Conservation (phyloP, 2,329 filamentous ascomycete species). For the Grosmannia clavigera region DNA sequence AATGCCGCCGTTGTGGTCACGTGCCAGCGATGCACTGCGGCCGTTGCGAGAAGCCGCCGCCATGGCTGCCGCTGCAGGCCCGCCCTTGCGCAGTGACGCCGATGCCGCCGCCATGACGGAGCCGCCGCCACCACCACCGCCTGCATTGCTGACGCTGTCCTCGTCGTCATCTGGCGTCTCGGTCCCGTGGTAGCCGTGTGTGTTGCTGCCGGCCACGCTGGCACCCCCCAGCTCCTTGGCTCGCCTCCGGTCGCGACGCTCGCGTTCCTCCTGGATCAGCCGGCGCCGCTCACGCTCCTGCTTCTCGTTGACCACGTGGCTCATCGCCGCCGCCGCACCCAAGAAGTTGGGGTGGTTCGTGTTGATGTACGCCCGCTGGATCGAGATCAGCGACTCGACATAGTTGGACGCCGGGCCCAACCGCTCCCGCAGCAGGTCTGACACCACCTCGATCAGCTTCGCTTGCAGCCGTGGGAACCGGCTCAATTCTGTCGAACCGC, state of each 20-base stretch:
- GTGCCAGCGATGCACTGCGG: constrained; percentile 71
- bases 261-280: constrained; percentile 68
- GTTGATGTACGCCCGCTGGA: constrained; percentile 97
- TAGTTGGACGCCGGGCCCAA: constrained; percentile 82
- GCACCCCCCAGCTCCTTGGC: constrained; percentile 60
- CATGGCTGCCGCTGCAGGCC: constrained; percentile 48
- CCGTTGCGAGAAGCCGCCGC: constrained; percentile 48
- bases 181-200: constrained; percentile 29
- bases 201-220: constrained; percentile 41
- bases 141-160: constrained; percentile 45
- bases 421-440: constrained; percentile 83
- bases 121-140: constrained; percentile 28
- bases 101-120: constrained; percentile 9
- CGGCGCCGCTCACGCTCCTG: constrained; percentile 85
- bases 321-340: constrained; percentile 93
- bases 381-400: constrained; percentile 92
- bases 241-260: constrained; percentile 71
- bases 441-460: constrained; percentile 96
- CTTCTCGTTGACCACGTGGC: constrained; percentile 85
- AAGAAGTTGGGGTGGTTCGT: constrained; percentile 99
- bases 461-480: constrained; percentile 87
- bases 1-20: constrained; percentile 55
- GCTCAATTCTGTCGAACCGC: constrained; percentile 85
- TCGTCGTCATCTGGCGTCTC: constrained; percentile 45
- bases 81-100: not conserved